Evolutionary conservation across 345 rosid genomes (phyloP).

Genomic region (Kernera saxatilis): DNA sequence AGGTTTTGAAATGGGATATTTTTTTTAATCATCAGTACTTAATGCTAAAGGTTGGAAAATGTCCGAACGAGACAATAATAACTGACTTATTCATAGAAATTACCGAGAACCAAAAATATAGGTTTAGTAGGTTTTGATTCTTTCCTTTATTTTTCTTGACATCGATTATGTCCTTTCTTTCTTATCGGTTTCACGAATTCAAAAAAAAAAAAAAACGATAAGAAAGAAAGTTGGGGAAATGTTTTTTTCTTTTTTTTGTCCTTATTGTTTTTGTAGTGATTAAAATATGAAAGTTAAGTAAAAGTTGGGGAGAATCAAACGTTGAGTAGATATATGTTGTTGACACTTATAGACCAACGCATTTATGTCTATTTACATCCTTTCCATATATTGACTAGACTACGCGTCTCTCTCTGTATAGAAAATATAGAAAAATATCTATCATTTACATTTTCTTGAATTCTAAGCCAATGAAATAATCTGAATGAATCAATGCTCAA

Average conservation of each 20-base stretch:
- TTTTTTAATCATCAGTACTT: not conserved
- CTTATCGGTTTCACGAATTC: not conserved
- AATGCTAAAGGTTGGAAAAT: not conserved
- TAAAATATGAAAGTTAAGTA: not conserved
- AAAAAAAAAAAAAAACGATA: no score
- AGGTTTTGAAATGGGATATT: not conserved
- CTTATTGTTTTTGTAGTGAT: not conserved
- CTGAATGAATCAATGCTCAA: not conserved
- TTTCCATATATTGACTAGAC: not conserved
- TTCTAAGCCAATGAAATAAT: not conserved
- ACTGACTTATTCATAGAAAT: not conserved
- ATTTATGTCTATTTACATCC: not conserved
- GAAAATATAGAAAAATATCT: not conserved
- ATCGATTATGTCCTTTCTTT: not conserved
- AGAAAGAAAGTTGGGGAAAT: not conserved
- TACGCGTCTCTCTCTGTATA: not conserved
- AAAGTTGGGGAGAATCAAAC: not conserved
- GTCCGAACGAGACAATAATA: not conserved
- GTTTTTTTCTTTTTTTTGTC: not conserved
- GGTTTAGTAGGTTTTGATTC: not conserved
- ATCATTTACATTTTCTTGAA: not conserved
- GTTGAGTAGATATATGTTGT: not conserved
- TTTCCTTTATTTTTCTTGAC: not conserved
- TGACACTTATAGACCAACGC: constrained; percentile 4
- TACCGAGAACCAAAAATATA: not conserved